A percentile compares a stretch with the other conserved stretches of the same genome.
Evolutionary conservation across 1,139 yeast genomes (phyloP).

Genomic region (Pichia cactophila): DNA sequence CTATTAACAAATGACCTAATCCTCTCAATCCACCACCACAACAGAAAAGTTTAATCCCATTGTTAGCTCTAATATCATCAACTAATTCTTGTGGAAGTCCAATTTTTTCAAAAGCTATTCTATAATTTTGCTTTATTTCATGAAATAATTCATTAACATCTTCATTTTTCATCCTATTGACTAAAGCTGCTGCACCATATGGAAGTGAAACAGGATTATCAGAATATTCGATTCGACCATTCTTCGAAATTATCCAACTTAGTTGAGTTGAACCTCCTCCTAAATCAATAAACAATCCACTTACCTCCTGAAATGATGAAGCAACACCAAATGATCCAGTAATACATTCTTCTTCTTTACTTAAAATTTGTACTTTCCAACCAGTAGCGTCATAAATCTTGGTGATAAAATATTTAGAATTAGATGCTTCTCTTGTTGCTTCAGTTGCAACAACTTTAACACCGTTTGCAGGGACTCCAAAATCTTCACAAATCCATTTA

Average conservation of each 20-base stretch:
- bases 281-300: slow-evolving; percentile 58
- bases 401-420: slow-evolving; percentile 46
- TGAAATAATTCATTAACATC: slow-evolving; percentile 36
- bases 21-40: slow-evolving; percentile 68
- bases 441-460: slow-evolving; percentile 62
- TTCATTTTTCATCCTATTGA: slow-evolving; percentile 44
- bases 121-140: slow-evolving; percentile 41
- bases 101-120: slow-evolving; percentile 40
- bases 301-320: slow-evolving; percentile 52
- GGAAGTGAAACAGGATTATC: slow-evolving; percentile 53
- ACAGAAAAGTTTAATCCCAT: slow-evolving; percentile 52
- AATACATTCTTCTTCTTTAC: slow-evolving; percentile 53
- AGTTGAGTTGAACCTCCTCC: slow-evolving; percentile 62
- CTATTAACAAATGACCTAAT: slow-evolving; percentile 48
- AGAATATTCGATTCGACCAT: slow-evolving; percentile 48
- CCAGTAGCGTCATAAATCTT: slow-evolving; percentile 48
- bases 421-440: slow-evolving; percentile 57
- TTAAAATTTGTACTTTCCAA: slow-evolving; percentile 51
- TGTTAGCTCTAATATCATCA: slow-evolving; percentile 40
- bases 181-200: slow-evolving; percentile 59
- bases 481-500: slow-evolving; percentile 56
- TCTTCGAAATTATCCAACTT: slow-evolving; percentile 52
- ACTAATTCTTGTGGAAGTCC: slow-evolving; percentile 35
- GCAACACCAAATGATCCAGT: slow-evolving; percentile 64
- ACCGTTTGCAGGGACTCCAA: slow-evolving; percentile 51